phyloP scores from a whole-genome alignment of 345 rosid species.

The Eucalyptus regnans region DNA sequence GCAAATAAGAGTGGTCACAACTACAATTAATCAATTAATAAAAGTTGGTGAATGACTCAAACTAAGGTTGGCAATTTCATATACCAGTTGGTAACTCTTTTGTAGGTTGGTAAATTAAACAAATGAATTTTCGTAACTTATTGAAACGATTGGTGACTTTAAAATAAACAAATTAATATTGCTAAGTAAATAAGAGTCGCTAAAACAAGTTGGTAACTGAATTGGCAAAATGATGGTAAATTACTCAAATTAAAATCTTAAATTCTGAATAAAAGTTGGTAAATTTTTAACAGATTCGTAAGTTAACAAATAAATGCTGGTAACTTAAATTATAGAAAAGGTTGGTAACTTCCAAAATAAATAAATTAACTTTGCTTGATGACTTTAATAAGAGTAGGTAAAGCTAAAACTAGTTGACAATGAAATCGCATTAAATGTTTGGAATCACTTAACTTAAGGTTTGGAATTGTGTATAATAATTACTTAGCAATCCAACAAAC shows the following conservation, averaged over 20 bases:
- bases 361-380: not conserved
- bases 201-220: not conserved
- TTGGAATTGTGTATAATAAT: not conserved
- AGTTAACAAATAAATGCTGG: not conserved
- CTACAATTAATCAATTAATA: not conserved
- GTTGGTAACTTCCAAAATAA: not conserved
- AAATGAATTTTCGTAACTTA: not conserved
- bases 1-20: not conserved
- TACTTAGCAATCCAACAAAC: not conserved
- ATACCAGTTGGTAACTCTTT: not conserved
- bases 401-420: not conserved
- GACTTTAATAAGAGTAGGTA: not conserved
- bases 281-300: not conserved
- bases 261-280: not conserved
- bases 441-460: not conserved
- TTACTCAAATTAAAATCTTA: not conserved
- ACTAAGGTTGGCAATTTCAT: not conserved
- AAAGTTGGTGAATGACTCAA: not conserved
- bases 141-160: not conserved
- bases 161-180: not conserved
- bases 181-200: not conserved
- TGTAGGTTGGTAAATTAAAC: not conserved
- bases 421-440: not conserved
- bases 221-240: not conserved
- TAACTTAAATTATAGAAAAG: not conserved